phyloP scores from a whole-genome alignment of 495 filamentous ascomycete genomes.

The Penicillium coffeae region DNA sequence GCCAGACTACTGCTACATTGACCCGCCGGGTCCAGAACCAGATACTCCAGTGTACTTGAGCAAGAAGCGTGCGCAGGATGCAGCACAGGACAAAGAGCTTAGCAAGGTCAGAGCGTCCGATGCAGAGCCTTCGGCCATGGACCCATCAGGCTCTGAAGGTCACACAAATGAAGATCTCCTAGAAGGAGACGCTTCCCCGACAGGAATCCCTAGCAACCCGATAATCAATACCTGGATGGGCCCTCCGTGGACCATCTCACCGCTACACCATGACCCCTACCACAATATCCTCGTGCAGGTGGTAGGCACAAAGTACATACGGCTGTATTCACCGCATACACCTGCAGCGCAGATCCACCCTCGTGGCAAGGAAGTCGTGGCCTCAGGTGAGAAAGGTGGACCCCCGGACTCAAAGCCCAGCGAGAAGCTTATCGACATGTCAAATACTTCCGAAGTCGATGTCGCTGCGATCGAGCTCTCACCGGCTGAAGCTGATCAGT shows the following conservation, averaged over 20 bases:
- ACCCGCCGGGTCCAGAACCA: slow-evolving; percentile 45
- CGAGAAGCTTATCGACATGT: slow-evolving; percentile 70
- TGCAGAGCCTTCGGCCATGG: too few species aligned
- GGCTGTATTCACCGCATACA: slow-evolving; percentile 73
- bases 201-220: slow-evolving; percentile 28
- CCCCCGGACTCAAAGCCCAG: slow-evolving; percentile 3
- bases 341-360: slow-evolving; percentile 57
- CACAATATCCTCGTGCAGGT: slow-evolving; percentile 91
- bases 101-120: not conserved
- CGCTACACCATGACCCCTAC: slow-evolving; percentile 89
- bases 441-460: slow-evolving; percentile 80
- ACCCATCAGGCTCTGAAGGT: too few species aligned
- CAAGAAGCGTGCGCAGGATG: slow-evolving; percentile 34
- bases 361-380: slow-evolving; percentile 59
- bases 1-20: slow-evolving; percentile 82
- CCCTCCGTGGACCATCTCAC: slow-evolving; percentile 81
- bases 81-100: slow-evolving; percentile 1
- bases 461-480: slow-evolving; percentile 52
- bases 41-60: slow-evolving; percentile 48
- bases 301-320: slow-evolving; percentile 84
- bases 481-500: slow-evolving; percentile 44
- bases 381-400: slow-evolving; percentile 15
- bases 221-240: slow-evolving; percentile 90
- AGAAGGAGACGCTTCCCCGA: slow-evolving; percentile 6
- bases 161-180: too few species aligned